phyloP scores from a whole-genome alignment of 345 rosid species.

The Citrus unshiu region DNA sequence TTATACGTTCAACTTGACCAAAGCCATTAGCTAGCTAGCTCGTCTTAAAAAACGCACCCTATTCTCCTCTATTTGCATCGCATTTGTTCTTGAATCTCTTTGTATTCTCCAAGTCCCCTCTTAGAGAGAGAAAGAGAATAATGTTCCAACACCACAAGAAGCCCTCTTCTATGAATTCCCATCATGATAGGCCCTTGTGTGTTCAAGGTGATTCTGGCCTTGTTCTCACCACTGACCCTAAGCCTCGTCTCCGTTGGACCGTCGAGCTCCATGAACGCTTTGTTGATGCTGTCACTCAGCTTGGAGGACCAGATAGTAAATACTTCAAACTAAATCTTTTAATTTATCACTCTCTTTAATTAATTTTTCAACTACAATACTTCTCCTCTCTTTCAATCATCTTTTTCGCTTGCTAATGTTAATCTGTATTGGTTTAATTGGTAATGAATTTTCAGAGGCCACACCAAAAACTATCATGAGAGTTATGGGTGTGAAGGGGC shows the following conservation, averaged over 20 bases:
- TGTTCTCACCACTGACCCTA: constrained; percentile 99
- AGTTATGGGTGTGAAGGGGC: constrained; percentile 99
- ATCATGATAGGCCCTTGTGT: constrained; percentile 85
- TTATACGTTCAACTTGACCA: constrained; percentile 15
- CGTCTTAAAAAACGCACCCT: constrained; percentile 82
- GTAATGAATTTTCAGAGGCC: constrained; percentile 57
- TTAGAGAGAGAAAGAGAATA: constrained; percentile 38
- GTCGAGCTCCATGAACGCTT: constrained; percentile 99
- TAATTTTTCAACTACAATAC: background rate
- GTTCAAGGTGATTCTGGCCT: constrained; percentile 99
- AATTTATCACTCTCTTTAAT: background rate
- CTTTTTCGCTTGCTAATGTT: background rate
- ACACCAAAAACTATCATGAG: constrained; percentile 99
- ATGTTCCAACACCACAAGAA: constrained; percentile 96
- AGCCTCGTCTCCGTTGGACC: constrained; percentile 99
- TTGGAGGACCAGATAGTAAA: constrained; percentile 96
- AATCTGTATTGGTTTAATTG: no score
- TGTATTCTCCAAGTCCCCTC: constrained; percentile 11
- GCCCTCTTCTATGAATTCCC: constrained; percentile 86
- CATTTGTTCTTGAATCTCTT: constrained; percentile 90
- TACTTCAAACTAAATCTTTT: background rate
- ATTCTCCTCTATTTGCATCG: constrained; percentile 79
- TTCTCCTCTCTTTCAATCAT: background rate
- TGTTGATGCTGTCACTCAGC: constrained; percentile 97
- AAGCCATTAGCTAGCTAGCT: constrained; percentile 7